phyloP scores from a whole-genome alignment of 495 filamentous ascomycete species.

The Darksidea phi region DNA sequence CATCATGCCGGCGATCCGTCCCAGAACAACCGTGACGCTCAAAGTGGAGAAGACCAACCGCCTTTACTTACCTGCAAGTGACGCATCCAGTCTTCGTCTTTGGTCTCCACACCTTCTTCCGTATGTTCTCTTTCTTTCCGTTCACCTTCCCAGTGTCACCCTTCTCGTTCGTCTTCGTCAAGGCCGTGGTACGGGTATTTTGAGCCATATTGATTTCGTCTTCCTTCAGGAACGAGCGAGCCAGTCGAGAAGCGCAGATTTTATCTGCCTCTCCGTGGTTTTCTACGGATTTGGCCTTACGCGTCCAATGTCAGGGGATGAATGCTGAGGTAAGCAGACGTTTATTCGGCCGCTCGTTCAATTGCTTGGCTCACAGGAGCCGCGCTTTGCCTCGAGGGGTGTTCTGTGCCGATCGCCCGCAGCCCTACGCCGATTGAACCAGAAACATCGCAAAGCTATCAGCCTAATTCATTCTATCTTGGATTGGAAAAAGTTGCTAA shows the following conservation, averaged over 20 bases:
- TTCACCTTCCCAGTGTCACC: background rate
- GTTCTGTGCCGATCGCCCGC: no score
- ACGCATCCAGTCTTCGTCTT: conserved; percentile 32
- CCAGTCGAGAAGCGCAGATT: conserved; percentile 11
- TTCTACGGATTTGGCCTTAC: background rate
- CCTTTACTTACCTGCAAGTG: conserved; percentile 30
- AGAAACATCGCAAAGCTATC: no score
- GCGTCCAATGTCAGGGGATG: background rate
- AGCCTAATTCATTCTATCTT: no score
- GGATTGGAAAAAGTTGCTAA: no score
- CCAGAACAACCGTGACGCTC: background rate
- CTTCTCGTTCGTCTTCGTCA: background rate
- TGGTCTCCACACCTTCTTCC: conserved; percentile 31
- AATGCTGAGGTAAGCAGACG: background rate
- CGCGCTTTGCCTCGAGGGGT: background rate
- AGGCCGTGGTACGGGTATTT: background rate
- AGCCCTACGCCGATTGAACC: no score
- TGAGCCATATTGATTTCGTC: background rate
- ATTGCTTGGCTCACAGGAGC: background rate
- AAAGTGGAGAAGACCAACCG: no score
- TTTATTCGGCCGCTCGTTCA: conserved; percentile 5
- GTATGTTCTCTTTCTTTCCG: conserved; percentile 10
- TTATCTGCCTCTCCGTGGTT: background rate
- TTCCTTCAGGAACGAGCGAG: conserved; percentile 21
- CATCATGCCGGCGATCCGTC: no score